A percentile compares a stretch with the other conserved stretches of the same genome.
These are phyloP conservation scores for Clarireedia homoeocarpa DNA, from an alignment of 2,329 filamentous ascomycete species.

Conservation along the genomic window DNA sequence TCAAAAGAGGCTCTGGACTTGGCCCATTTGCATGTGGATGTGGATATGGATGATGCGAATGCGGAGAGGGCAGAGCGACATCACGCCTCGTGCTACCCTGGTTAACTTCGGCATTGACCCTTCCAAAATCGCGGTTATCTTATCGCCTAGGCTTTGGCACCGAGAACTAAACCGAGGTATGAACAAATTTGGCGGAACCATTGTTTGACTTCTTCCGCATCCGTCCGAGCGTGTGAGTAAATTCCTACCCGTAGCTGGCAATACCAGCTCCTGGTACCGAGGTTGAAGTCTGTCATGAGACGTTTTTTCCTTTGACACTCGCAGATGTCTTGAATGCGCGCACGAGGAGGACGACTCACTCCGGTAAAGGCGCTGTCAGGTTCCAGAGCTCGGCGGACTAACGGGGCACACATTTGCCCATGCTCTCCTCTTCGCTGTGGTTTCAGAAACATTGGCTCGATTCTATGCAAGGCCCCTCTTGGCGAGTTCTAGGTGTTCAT, in stretches of 20 bases:
- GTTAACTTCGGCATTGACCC: background rate
- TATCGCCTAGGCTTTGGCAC: slow-evolving; percentile 3
- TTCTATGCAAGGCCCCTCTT: too few species aligned
- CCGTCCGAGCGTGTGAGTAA: background rate
- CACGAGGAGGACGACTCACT: too few species aligned
- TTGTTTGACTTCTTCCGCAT: background rate
- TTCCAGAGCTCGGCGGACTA: too few species aligned
- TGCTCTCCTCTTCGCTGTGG: too few species aligned
- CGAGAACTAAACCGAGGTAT: slow-evolving; percentile 1
- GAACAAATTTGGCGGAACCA: background rate
- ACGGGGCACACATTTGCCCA: too few species aligned
- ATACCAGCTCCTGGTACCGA: background rate
- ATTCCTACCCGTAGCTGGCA: background rate
- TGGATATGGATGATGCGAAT: background rate
- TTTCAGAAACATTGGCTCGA: too few species aligned
- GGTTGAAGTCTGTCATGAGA: too few species aligned
- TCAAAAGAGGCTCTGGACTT: background rate
- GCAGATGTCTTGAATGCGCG: too few species aligned
- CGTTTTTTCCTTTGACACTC: too few species aligned
- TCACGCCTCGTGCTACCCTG: background rate
- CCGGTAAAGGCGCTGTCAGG: too few species aligned
- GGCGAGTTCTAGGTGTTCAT: too few species aligned
- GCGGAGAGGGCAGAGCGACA: background rate
- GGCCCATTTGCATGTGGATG: background rate
- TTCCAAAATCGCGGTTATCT: background rate